A percentile compares a stretch with the other conserved stretches of the same genome.
These are phyloP conservation scores for Pugionium dolabratum DNA, from an alignment of 345 rosid genomes.

Conservation along the genomic window DNA sequence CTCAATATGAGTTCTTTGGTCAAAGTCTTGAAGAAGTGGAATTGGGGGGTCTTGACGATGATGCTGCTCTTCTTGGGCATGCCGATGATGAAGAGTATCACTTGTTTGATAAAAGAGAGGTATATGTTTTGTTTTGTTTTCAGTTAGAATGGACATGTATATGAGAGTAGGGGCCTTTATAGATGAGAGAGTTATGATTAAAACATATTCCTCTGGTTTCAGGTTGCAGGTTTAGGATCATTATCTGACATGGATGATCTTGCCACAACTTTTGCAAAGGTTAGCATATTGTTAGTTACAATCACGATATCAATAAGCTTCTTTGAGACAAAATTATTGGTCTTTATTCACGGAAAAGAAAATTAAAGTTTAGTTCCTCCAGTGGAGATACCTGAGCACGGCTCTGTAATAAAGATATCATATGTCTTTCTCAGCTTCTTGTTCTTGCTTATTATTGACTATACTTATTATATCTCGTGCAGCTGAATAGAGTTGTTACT, in stretches of 20 bases:
- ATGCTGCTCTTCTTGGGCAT: slow-evolving; percentile 52
- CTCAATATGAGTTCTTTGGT: slow-evolving; percentile 77
- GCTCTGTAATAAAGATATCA: no score
- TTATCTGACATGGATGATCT: slow-evolving; percentile 91
- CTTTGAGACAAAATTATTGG: no score
- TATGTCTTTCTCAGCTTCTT: not conserved
- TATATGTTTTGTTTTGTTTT: slow-evolving; percentile 18
- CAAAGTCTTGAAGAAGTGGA: slow-evolving; percentile 62
- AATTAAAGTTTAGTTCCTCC: no score
- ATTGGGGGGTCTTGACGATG: slow-evolving; percentile 70
- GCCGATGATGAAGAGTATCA: slow-evolving; percentile 79
- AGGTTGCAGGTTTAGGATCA: slow-evolving; percentile 68
- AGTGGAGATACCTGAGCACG: no score
- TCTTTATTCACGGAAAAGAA: no score
- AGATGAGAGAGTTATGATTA: not conserved
- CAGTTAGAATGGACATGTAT: not conserved
- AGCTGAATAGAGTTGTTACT: slow-evolving; percentile 90
- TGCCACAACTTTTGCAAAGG: slow-evolving; percentile 93
- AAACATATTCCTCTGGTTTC: slow-evolving; percentile 25
- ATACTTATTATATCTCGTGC: slow-evolving; percentile 21
- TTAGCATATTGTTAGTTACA: slow-evolving; percentile 33
- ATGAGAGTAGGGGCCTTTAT: not conserved
- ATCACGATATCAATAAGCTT: not conserved
- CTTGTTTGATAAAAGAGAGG: slow-evolving; percentile 61
- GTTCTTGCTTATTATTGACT: not conserved